Evolutionary conservation across 768 basidiomycete genomes (phyloP).

Genomic region (Rhizopogon rudus): DNA sequence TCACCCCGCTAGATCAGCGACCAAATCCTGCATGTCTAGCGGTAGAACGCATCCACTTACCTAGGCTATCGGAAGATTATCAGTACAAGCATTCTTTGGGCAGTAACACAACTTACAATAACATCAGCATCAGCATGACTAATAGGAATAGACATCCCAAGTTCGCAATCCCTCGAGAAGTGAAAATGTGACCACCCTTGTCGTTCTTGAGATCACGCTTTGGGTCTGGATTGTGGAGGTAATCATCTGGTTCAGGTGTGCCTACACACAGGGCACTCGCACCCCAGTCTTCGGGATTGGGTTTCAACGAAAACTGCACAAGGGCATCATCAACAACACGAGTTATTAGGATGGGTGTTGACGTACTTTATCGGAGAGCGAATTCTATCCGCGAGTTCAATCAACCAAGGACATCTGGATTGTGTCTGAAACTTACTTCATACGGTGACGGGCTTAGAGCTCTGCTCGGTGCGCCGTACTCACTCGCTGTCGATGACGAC

Average conservation of each 20-base stretch:
- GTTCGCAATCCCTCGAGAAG: constrained; percentile 59
- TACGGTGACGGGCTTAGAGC: constrained; percentile 24
- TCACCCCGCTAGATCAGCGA: neutral
- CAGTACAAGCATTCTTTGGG: neutral
- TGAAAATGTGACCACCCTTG: constrained; percentile 53
- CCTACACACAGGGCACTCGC: constrained; percentile 37
- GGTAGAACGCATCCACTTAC: constrained; percentile 1
- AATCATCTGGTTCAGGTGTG: constrained; percentile 54
- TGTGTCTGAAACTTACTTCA: constrained; percentile 12
- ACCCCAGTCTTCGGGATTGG: constrained; percentile 47
- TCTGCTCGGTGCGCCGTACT: constrained; percentile 13
- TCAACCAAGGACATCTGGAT: neutral
- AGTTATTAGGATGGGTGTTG: neutral
- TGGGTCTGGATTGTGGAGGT: constrained; percentile 61
- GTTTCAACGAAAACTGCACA: constrained; percentile 32
- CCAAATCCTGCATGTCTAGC: neutral
- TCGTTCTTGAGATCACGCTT: constrained; percentile 49
- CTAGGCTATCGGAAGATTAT: constrained; percentile 2
- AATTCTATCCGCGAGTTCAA: constrained; percentile 14
- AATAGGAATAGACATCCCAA: constrained; percentile 62
- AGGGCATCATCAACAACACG: neutral
- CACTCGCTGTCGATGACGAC: constrained; percentile 15
- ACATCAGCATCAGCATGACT: constrained; percentile 36
- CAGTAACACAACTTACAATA: constrained; percentile 45
- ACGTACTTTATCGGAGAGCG: constrained; percentile 21